phyloP scores from a whole-genome alignment of 352 stramenopile genomes.

The Elongisporangium anandrum region DNA sequence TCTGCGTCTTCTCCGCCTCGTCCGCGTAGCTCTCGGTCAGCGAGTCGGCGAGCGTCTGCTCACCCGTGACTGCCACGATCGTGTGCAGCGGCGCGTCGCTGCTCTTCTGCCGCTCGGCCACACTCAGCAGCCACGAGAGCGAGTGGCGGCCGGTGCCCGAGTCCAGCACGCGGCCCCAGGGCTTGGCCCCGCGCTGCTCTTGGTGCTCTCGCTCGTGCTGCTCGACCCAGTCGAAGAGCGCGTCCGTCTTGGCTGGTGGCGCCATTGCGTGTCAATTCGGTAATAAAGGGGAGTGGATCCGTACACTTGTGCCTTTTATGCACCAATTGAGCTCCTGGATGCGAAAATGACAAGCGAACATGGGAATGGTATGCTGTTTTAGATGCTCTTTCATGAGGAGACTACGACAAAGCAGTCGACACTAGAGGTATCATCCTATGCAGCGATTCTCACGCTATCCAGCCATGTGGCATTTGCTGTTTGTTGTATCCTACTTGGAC shows the following conservation, averaged over 20 bases:
- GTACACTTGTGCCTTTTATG: not conserved
- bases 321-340: not conserved
- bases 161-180: constrained; percentile 80
- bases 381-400: not conserved
- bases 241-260: constrained; percentile 39
- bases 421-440: not conserved
- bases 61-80: constrained; percentile 72
- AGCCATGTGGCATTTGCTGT: not conserved
- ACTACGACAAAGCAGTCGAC: not conserved
- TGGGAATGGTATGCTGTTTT: not conserved
- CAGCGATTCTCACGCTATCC: not conserved
- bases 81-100: constrained; percentile 23
- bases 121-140: constrained; percentile 75
- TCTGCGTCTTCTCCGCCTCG: constrained; percentile 25
- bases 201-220: constrained; percentile 27
- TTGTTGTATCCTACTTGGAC: constrained; percentile 37
- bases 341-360: not conserved
- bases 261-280: not conserved
- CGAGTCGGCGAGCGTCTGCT: constrained; percentile 43
- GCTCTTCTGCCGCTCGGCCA: constrained; percentile 7
- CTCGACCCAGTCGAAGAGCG: constrained; percentile 75
- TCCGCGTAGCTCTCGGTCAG: constrained; percentile 7
- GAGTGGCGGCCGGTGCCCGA: constrained; percentile 88
- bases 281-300: not conserved
- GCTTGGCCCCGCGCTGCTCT: constrained; percentile 9